Conservation (phyloP, 2,329 filamentous ascomycete genomes). For the Fusarium decemcellulare region DNA sequence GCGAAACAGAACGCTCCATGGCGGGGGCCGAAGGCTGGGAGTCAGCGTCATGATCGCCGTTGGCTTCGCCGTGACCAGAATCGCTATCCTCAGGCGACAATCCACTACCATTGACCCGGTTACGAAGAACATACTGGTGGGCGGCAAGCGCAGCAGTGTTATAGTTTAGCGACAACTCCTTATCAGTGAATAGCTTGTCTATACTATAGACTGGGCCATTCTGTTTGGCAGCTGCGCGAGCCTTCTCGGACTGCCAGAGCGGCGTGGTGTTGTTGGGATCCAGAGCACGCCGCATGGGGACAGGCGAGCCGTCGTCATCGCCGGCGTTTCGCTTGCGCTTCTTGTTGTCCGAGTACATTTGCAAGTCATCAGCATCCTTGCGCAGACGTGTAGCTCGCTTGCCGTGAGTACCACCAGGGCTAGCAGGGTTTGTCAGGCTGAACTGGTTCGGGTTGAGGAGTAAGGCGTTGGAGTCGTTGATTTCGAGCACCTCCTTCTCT, state of each 20-base stretch:
- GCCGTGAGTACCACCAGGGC: conserved; percentile 73
- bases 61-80: conserved; percentile 65
- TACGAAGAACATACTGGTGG: conserved; percentile 73
- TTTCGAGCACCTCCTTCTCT: conserved; percentile 78
- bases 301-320: conserved; percentile 76
- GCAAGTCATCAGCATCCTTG: conserved; percentile 71
- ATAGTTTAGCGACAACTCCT: conserved; percentile 76
- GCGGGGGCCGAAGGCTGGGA: conserved; percentile 63
- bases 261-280: conserved; percentile 72
- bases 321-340: conserved; percentile 74
- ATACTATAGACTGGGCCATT: conserved; percentile 75
- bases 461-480: conserved; percentile 75
- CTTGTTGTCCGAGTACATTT: conserved; percentile 68
- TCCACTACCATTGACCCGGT: conserved; percentile 65
- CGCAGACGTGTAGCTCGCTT: conserved; percentile 75
- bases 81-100: conserved; percentile 69
- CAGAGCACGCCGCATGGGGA: conserved; percentile 67
- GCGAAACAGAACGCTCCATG: conserved; percentile 76
- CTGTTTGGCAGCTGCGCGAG: conserved; percentile 67
- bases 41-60: conserved; percentile 65
- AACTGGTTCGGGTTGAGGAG: conserved; percentile 79
- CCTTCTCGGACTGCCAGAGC: conserved; percentile 74
- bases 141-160: conserved; percentile 74
- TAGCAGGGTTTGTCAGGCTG: conserved; percentile 74
- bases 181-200: conserved; percentile 80